Percentiles rank a stretch among this genome's conserved stretches.
These are phyloP conservation scores for Tinospora cordifolia DNA, from an alignment of 164 flowering plant genomes.

Conservation along the genomic window DNA sequence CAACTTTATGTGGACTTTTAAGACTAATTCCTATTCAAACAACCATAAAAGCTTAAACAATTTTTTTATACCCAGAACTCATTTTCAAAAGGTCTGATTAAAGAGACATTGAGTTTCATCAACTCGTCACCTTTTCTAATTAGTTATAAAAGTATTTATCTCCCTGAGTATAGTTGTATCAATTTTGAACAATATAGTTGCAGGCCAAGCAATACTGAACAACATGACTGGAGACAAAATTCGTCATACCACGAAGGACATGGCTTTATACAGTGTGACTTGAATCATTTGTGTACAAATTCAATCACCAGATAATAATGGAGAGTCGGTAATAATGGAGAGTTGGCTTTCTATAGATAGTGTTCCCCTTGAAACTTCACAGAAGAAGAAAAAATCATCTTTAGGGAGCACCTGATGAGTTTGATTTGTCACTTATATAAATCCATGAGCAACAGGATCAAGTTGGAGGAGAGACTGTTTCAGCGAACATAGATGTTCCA, in stretches of 20 bases:
- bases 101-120: too few species aligned
- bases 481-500: background rate
- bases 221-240: background rate
- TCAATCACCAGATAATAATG: background rate
- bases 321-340: background rate
- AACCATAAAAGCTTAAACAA: too few species aligned
- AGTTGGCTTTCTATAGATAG: background rate
- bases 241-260: background rate
- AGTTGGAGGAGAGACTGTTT: too few species aligned
- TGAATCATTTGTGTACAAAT: background rate
- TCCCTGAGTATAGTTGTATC: too few species aligned
- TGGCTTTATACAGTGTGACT: background rate
- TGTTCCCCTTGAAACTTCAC: background rate
- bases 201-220: background rate
- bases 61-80: too few species aligned
- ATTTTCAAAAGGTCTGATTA: too few species aligned
- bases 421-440: background rate
- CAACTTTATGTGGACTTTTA: too few species aligned
- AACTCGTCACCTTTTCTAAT: too few species aligned
- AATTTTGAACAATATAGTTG: too few species aligned
- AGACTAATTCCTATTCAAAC: too few species aligned
- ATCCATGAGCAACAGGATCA: too few species aligned
- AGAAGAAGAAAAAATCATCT: background rate
- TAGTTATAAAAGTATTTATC: too few species aligned
- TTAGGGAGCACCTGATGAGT: background rate